Conservation (phyloP, 192 early-diverging fungal species). For the Podochytrium sp. region DNA sequence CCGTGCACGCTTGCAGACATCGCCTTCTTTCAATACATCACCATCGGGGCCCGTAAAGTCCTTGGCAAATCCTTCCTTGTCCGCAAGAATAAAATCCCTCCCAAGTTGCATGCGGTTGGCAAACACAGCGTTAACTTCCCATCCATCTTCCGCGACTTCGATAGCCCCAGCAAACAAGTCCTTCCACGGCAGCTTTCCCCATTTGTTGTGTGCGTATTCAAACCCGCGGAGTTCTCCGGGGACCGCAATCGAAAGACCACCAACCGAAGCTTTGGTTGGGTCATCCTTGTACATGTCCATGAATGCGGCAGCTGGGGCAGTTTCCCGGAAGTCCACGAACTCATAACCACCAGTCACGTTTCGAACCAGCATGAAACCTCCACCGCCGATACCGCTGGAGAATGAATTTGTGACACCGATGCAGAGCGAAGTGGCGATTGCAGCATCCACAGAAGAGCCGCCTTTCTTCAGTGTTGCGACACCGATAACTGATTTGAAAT, state of each 20-base stretch:
- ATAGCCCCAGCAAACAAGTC: conserved; percentile 79
- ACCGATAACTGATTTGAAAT: conserved; percentile 34
- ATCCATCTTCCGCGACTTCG: conserved; percentile 76
- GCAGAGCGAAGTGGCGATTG: conserved; percentile 84
- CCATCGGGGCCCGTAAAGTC: conserved; percentile 75
- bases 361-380: conserved; percentile 90
- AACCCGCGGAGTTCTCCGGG: conserved; percentile 83
- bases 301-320: conserved; percentile 73
- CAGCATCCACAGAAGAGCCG: conserved; percentile 88
- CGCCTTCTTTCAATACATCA: conserved; percentile 66
- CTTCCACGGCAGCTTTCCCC: conserved; percentile 85
- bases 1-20: conserved; percentile 45
- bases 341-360: conserved; percentile 40
- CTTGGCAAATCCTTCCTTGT: conserved; percentile 25
- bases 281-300: conserved; percentile 81
- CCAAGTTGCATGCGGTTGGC: conserved; percentile 42
- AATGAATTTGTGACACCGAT: conserved; percentile 82
- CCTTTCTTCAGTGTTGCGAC: conserved; percentile 73
- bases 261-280: conserved; percentile 59
- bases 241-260: conserved; percentile 47
- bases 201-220: conserved; percentile 72
- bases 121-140: conserved; percentile 56
- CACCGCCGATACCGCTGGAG: conserved; percentile 91
- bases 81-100: conserved; percentile 1
- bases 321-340: conserved; percentile 88